Base-by-base conservation (phyloP, 1,284 basidiomycete species). In the Rhodotorula mucilaginosa region DNA sequence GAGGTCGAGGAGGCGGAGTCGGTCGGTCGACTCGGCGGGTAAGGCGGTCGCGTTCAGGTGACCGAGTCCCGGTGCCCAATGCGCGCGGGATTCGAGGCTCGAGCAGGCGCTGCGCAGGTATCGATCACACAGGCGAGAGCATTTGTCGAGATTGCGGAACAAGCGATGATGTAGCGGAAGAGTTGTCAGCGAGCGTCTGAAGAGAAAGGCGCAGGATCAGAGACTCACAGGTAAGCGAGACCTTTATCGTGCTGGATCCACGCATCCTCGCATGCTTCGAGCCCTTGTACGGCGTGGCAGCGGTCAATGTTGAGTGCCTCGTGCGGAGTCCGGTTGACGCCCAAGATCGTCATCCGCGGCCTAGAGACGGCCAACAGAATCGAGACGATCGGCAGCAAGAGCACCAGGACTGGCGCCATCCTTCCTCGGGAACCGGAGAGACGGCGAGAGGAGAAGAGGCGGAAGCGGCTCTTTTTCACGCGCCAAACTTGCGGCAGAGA, bases 1-100 rank as follows among this genome's bases (percentile, higher is more conserved):
- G 51, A 74, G 71, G 61, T 88, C 84, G 78, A 87, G 88, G 1
- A 84, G 85, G 21, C 88, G 88, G 70, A 91, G 82, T 78, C 87
- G 88, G 79, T 90, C 88, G 31, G 79, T 77, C 31, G 82, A 78
- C 16, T 58, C 47, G 2, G 23, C 6, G 2, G 71, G 68, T 13
- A 73, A 54, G 1, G 80, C 82, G 23, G 48, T 44, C 18, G 68
- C 68, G 34, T 74, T 60, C 31, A 88, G 79, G 56, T 81, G 81
- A 4, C 71, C 71, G 0, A 83, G 58, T 3, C 84, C 76, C 3
- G 90, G 89, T 0, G 83, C 80, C 89, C 90, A 91, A 59, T 83
- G 80, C 3, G 79, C 66, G 23, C 89, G 85, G 44, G 82, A 84
- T 3, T 79, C 78, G 3, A 82, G 85, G 1, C 84, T 84, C 3